phyloP scores from a whole-genome alignment of 2,329 filamentous ascomycete genomes.

The Pezicula carpinea region DNA sequence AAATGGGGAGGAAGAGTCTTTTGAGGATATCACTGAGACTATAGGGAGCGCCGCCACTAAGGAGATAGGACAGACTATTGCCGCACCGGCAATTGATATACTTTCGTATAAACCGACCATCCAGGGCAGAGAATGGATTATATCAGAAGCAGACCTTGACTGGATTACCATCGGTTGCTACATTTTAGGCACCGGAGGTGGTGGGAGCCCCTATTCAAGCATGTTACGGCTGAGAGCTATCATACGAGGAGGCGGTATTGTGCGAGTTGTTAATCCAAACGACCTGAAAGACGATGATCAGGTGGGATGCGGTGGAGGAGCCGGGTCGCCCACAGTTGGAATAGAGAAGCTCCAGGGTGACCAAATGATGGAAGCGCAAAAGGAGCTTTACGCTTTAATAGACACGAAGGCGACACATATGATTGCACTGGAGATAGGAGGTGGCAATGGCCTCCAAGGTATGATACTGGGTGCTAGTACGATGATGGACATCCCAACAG shows the following conservation, averaged over 20 bases:
- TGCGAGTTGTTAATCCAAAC: conserved; percentile 46
- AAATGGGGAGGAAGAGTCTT: conserved; percentile 19
- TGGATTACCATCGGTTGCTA: conserved; percentile 55
- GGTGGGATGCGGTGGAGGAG: conserved; percentile 52
- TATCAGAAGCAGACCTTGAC: conserved; percentile 51
- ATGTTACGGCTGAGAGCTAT: conserved; percentile 47
- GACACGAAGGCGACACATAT: conserved; percentile 47
- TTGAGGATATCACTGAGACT: conserved; percentile 17
- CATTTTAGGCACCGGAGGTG: conserved; percentile 54
- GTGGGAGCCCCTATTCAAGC: conserved; percentile 48
- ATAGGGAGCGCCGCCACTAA: conserved; percentile 2
- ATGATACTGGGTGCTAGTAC: conserved; percentile 50
- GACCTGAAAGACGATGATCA: conserved; percentile 45
- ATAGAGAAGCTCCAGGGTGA: conserved; percentile 56
- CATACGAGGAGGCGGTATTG: conserved; percentile 43
- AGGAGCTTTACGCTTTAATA: conserved; percentile 48
- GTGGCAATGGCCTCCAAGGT: conserved; percentile 56
- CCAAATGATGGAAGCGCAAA: conserved; percentile 41
- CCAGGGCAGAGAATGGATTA: conserved; percentile 44
- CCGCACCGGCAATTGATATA: conserved; percentile 28
- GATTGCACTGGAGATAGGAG: conserved; percentile 59
- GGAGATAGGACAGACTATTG: conserved; percentile 11
- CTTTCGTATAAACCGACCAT: conserved; percentile 42
- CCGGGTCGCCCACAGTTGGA: conserved; percentile 55
- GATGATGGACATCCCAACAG: conserved; percentile 45